Evolutionary conservation across 306 rosid species (phyloP).

Genomic region (Fagus sylvatica): DNA sequence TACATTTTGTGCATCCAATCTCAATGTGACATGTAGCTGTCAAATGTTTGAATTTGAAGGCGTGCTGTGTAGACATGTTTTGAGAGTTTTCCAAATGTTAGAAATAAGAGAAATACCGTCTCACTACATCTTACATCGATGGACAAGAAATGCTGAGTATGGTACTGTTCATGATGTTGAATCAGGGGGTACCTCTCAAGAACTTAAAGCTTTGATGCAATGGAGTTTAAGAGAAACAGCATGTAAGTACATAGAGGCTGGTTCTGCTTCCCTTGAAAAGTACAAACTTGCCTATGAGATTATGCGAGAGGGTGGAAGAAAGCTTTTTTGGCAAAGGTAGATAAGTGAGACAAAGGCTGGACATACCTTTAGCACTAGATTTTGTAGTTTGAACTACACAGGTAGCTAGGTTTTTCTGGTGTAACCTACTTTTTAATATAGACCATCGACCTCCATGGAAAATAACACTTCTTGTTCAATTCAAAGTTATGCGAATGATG

Average conservation of each 20-base stretch:
- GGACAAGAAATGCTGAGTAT: slow-evolving; percentile 89
- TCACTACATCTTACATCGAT: slow-evolving; percentile 78
- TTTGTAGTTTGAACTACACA: slow-evolving; percentile 35
- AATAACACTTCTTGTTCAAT: slow-evolving; percentile 20
- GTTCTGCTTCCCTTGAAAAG: slow-evolving; percentile 79
- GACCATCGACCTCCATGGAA: slow-evolving; percentile 23
- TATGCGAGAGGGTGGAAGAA: slow-evolving; percentile 89
- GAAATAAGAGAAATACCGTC: slow-evolving; percentile 82
- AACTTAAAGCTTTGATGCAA: slow-evolving; percentile 71
- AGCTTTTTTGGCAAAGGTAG: slow-evolving; percentile 84
- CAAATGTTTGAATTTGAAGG: slow-evolving; percentile 97
- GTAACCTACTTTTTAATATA: slow-evolving; percentile 30
- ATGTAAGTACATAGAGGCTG: slow-evolving; percentile 83
- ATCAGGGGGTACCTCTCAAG: slow-evolving; percentile 71
- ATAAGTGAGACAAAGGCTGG: slow-evolving; percentile 19
- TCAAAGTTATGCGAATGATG: slow-evolving; percentile 20
- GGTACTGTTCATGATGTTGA: slow-evolving; percentile 70
- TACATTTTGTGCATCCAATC: slow-evolving; percentile 55
- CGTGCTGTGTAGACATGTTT: slow-evolving; percentile 75
- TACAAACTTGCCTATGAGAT: slow-evolving; percentile 89
- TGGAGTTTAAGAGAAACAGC: slow-evolving; percentile 99
- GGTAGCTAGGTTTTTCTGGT: slow-evolving; percentile 20
- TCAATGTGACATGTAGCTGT: slow-evolving; percentile 71
- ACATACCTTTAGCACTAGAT: slow-evolving; percentile 25
- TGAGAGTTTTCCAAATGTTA: slow-evolving; percentile 86